Evolutionary conservation across 2,329 filamentous ascomycete species (phyloP).

Genomic region (Pleomassaria siparia): DNA sequence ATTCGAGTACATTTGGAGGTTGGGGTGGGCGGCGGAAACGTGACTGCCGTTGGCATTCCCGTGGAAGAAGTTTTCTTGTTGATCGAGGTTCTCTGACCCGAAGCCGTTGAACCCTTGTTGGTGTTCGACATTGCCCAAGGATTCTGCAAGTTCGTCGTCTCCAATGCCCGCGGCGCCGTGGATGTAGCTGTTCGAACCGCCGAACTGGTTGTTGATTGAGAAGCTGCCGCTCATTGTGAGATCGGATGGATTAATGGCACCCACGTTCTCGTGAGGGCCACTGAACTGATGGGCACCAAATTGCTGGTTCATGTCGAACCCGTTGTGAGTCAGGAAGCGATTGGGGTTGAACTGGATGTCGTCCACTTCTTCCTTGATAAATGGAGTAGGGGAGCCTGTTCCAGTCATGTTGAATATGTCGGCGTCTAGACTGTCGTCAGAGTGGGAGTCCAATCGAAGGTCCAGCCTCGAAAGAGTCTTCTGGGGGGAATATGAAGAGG

Average conservation of each 20-base stretch:
- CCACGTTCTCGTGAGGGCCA: slow-evolving; percentile 39
- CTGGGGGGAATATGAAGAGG: slow-evolving; percentile 44
- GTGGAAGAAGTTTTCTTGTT: slow-evolving; percentile 56
- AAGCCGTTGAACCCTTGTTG: slow-evolving; percentile 54
- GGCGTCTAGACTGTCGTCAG: slow-evolving; percentile 47
- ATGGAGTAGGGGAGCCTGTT: slow-evolving; percentile 58
- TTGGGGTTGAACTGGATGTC: slow-evolving; percentile 59
- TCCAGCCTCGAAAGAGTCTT: slow-evolving; percentile 42
- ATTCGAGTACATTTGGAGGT: slow-evolving; percentile 77
- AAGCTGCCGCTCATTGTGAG: slow-evolving; percentile 69
- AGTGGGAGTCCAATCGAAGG: slow-evolving; percentile 39
- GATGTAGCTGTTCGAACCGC: slow-evolving; percentile 68
- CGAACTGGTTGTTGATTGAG: slow-evolving; percentile 58
- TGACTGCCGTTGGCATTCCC: slow-evolving; percentile 35
- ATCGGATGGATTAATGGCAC: slow-evolving; percentile 77
- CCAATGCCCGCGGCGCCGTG: slow-evolving; percentile 76
- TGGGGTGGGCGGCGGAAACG: slow-evolving; percentile 65
- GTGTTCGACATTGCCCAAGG: slow-evolving; percentile 58
- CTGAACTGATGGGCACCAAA: slow-evolving; percentile 52
- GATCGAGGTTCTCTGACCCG: slow-evolving; percentile 58
- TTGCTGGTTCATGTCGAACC: slow-evolving; percentile 56
- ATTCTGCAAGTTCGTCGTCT: slow-evolving; percentile 85
- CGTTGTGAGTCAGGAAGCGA: slow-evolving; percentile 52
- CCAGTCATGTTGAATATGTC: slow-evolving; percentile 56
- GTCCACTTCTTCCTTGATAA: slow-evolving; percentile 69